A percentile compares a stretch with the other conserved stretches of the same genome.
phyloP scores from a whole-genome alignment of 352 stramenopile genomes.

The Phytophthora ohioensis region DNA sequence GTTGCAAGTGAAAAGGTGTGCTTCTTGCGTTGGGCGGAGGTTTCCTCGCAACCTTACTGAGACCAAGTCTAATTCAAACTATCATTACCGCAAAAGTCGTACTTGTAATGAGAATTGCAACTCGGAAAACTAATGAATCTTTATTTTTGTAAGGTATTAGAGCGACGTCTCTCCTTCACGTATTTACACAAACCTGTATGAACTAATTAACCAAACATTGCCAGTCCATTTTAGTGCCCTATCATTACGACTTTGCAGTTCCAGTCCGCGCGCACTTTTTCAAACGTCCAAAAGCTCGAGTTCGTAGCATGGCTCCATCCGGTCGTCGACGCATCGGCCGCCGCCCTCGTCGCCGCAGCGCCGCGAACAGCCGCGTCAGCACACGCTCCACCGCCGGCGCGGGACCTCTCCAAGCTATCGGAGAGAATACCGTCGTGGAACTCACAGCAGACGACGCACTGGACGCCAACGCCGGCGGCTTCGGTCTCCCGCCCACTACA shows the following conservation, averaged over 20 bases:
- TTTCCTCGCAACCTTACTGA: background rate
- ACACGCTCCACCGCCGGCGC: constrained; percentile 23
- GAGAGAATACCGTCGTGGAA: constrained; percentile 72
- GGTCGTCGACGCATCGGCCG: constrained; percentile 48
- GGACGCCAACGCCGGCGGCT: constrained; percentile 14
- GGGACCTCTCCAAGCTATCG: constrained; percentile 57
- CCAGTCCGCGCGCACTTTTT: constrained; percentile 31
- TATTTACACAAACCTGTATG: no score
- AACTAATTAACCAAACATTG: no score
- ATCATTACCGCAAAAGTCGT: background rate
- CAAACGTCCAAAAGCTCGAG: constrained; percentile 32
- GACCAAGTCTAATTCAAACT: constrained; percentile 21
- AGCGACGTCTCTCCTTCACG: no score
- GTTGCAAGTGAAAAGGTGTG: no score
- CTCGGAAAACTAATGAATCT: no score
- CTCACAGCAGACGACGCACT: constrained; percentile 34
- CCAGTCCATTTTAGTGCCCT: no score
- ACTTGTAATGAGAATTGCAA: no score
- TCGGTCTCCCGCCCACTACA: constrained; percentile 20
- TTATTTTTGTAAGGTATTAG: no score
- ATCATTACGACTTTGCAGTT: background rate
- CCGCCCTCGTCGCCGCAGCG: constrained; percentile 45
- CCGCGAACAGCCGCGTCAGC: constrained; percentile 10
- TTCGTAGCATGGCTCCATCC: constrained; percentile 45
- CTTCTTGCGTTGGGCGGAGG: no score